Evolutionary conservation across 1,139 yeast species (phyloP), one percentile per base, ranked within the genome.

Genomic region (Geotrichum reessii): DNA sequence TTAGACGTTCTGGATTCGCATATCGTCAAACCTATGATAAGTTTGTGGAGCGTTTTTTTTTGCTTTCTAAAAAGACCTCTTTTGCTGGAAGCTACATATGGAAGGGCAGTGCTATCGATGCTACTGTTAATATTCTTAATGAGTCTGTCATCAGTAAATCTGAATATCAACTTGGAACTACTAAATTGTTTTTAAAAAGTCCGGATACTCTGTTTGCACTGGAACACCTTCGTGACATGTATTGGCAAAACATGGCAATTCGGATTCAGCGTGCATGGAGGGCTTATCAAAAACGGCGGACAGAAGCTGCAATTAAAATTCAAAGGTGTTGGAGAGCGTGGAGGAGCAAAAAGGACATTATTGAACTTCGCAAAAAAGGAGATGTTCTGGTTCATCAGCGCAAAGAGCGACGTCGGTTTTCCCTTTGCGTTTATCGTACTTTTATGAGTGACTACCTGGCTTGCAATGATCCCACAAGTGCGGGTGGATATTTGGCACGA

Each of bases 211-310:
- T 95, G 66, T 95, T 95, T 73, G 97, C 97, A 0, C 77, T 95
- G 62, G 99, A 95, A 74, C 95, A 90, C 68, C 85, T 92, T 93
- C 83, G 99, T 73, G 99, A 95, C 69, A 87, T 86, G 75, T 95
- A 91, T 71, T 95, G 99, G 98, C 95, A 91, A 70, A 90, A 88
- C 68, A 93, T 93, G 96, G 99, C 99, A 1, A 92, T 96, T 1
- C 82, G 96, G 67, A 93, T 93, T 66, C 99, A 93, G 76, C 82
- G 98, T 65, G 98, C 99, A 3, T 91, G 97, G 92, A 82, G 99
- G 76, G 79, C 89, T 65, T 89, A 87, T 70, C 75, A 86, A 62
- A 85, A 50, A 70, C 80, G 89, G 68, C 40, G 92, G 73, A 87
- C 85, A 60, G 96, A 90, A 68, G 93, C 96, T 27, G 98, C 97